phyloP scores from a whole-genome alignment of 2,329 filamentous ascomycete genomes.

The Fusarium buharicum region DNA sequence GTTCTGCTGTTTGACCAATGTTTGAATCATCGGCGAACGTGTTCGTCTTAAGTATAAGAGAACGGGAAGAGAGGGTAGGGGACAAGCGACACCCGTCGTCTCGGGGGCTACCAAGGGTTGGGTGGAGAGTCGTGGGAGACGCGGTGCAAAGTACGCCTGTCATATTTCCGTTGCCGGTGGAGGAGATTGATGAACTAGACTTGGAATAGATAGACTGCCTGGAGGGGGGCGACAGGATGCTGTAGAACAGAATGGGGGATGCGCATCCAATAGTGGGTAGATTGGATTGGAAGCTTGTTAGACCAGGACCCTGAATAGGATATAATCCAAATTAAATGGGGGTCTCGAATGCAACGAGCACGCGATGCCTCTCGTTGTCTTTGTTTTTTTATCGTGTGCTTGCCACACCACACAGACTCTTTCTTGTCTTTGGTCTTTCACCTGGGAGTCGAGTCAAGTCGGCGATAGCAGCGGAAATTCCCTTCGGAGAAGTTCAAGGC shows the following conservation, averaged over 20 bases:
- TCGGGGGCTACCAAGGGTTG: constrained; percentile 56
- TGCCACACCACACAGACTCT: constrained; percentile 13
- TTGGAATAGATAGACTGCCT: neutral
- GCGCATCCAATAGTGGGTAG: constrained; percentile 16
- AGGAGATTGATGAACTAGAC: constrained; percentile 25
- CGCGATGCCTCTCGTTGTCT: constrained; percentile 34
- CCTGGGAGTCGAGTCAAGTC: constrained; percentile 11
- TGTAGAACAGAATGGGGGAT: constrained; percentile 15
- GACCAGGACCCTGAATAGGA: constrained; percentile 20
- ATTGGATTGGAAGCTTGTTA: constrained; percentile 13
- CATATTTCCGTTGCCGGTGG: constrained; percentile 42
- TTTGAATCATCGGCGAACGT: constrained; percentile 25
- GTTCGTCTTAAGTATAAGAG: constrained; percentile 35
- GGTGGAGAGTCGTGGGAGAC: constrained; percentile 63
- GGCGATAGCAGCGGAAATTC: constrained; percentile 21
- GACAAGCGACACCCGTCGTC: constrained; percentile 31
- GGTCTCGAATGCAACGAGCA: constrained; percentile 26
- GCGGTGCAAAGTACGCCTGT: constrained; percentile 46
- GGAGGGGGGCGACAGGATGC: constrained; percentile 10
- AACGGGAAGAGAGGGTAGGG: constrained; percentile 30
- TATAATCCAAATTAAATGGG: constrained; percentile 18
- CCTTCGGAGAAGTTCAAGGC: constrained; percentile 12
- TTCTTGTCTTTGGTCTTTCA: neutral
- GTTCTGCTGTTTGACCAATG: constrained; percentile 14
- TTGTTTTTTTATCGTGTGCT: constrained; percentile 27